Conservation (phyloP, 129 eudicot species). For the Apium graveolens region DNA sequence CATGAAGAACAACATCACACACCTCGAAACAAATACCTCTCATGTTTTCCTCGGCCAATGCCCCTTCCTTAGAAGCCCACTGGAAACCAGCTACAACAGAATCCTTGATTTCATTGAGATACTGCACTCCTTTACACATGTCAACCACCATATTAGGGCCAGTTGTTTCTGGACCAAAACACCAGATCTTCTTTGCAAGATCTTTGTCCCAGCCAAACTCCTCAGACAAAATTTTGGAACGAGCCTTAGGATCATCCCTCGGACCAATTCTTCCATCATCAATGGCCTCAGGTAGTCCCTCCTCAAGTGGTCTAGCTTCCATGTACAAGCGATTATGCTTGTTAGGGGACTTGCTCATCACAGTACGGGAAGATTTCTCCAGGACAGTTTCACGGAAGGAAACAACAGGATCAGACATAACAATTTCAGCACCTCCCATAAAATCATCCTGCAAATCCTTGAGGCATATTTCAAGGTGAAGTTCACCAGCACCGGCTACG, state of each 20-base stretch:
- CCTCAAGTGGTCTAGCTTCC: constrained; percentile 43
- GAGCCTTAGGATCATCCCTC: constrained; percentile 28
- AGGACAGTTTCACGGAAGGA: constrained; percentile 41
- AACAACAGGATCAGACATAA: constrained; percentile 24
- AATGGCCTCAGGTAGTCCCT: constrained; percentile 32
- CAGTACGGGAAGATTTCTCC: constrained; percentile 23
- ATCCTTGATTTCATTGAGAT: constrained; percentile 26
- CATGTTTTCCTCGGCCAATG: constrained; percentile 38
- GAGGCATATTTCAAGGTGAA: constrained; percentile 34
- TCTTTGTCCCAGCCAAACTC: constrained; percentile 36
- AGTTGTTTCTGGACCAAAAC: constrained; percentile 25
- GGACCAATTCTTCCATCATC: constrained; percentile 34
- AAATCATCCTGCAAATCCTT: constrained; percentile 37
- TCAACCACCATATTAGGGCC: constrained; percentile 46
- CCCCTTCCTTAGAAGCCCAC: constrained; percentile 41
- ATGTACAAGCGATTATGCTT: constrained; percentile 35
- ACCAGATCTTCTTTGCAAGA: constrained; percentile 35
- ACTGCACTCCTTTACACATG: constrained; percentile 38
- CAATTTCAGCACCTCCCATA: constrained; percentile 33
- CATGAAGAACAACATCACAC: constrained; percentile 37
- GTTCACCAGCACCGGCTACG: constrained; percentile 42
- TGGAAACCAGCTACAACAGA: constrained; percentile 40
- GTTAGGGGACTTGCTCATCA: constrained; percentile 41
- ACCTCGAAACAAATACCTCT: constrained; percentile 32
- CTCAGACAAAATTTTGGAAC: constrained; percentile 30